Evolutionary conservation across 345 rosid genomes (phyloP), one percentile per base, ranked within the genome.

Genomic region (Isatis tinctoria): DNA sequence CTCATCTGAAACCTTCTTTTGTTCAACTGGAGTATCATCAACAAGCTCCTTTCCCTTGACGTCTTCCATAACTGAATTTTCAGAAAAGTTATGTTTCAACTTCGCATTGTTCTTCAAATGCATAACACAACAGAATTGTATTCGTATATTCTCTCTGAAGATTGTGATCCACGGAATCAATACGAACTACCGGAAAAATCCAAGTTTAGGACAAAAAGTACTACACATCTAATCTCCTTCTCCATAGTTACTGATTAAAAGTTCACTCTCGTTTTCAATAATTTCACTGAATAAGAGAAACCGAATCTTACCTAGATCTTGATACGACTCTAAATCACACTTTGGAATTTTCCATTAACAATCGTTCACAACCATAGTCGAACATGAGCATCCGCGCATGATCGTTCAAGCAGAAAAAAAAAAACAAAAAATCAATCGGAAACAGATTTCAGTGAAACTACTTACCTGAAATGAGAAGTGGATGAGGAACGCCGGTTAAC

Each of bases 1-100:
- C 41, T 76, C 73, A 57, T 72, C 80, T 4, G 72, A 71, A 37
- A 67, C 80, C 17, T 67, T 77, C 6, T 61, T 76, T 5, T 16
- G 67, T 2, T 45, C 81, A 18, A n/a, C 48, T 1, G 39, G 60
- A 39, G 18, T 9, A 52, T 57, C 75, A 32, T 59, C 82, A 44
- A 41, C 39, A 22, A 62, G 43, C 69, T 78, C 85, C 40, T 80
- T 76, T 54, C 81, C 84, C 53, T 72, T 79, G 13, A 36, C 75
- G 59, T 82, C 79, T 76, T 76, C 92, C 54, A 64, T 65, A 27
- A n/a, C 74, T 37, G 73, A 10, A 58, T 33, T 59, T 22, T 17
- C 4, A 32, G 10, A 41, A 47, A 28, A 3, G 1, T 4, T 6
- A 47, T n/a, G 5, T 32, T 37, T 48, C 27, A 65, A 65, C 8